Conservation (phyloP, 257 asterid species). For the Anisodus tanguticus region DNA sequence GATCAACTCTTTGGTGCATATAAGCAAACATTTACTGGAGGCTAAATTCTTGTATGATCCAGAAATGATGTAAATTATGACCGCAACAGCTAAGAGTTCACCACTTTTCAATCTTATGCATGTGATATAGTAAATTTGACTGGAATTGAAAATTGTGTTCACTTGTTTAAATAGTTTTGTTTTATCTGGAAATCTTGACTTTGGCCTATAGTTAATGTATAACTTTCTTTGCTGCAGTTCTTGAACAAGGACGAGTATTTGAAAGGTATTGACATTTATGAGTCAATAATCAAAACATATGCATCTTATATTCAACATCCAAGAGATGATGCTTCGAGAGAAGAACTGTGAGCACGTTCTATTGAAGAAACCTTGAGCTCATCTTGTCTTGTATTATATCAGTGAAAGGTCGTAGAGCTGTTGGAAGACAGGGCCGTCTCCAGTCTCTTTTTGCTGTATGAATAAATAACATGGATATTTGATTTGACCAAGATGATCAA, state of each 20-base stretch:
- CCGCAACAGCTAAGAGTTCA: background rate
- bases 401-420: background rate
- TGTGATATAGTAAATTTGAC: background rate
- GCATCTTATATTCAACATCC: conserved; percentile 58
- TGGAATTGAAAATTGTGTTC: background rate
- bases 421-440: background rate
- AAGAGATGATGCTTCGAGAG: conserved; percentile 58
- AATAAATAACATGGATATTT: conserved; percentile 13
- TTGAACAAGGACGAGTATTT: conserved; percentile 88
- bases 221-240: conserved; percentile 59
- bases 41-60: too few species aligned
- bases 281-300: conserved; percentile 72
- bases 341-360: conserved; percentile 54
- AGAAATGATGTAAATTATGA: background rate
- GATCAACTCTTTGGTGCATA: background rate
- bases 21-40: background rate
- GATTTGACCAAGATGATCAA: background rate
- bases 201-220: background rate
- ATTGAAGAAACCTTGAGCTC: background rate
- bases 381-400: background rate
- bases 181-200: background rate
- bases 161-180: background rate
- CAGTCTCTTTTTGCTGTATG: background rate
- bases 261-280: conserved; percentile 74
- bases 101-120: background rate